Evolutionary conservation across 2,329 filamentous ascomycete genomes (phyloP).

Genomic region (Verticillium albo-atrum): DNA sequence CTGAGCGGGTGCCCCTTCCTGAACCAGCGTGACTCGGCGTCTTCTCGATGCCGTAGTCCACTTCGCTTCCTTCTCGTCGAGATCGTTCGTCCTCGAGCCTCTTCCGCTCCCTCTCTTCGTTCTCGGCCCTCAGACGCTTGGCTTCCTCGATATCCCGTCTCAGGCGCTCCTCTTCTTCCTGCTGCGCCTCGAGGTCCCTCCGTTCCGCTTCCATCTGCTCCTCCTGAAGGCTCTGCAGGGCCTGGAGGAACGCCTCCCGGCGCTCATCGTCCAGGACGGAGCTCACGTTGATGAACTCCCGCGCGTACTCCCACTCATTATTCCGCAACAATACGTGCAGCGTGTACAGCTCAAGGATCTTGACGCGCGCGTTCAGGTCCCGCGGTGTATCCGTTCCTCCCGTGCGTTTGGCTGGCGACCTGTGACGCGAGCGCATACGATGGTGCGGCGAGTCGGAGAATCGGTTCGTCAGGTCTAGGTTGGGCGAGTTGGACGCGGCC

Average conservation of each 20-base stretch:
- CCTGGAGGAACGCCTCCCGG: slow-evolving; percentile 82
- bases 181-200: slow-evolving; percentile 55
- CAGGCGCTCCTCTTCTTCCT: slow-evolving; percentile 52
- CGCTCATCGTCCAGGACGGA: slow-evolving; percentile 89
- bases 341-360: slow-evolving; percentile 92
- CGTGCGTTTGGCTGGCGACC: slow-evolving; percentile 41
- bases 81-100: slow-evolving; percentile 50
- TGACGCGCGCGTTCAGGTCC: slow-evolving; percentile 78
- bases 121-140: slow-evolving; percentile 49
- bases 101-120: slow-evolving; percentile 50
- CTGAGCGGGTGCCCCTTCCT: slow-evolving; percentile 22
- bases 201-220: slow-evolving; percentile 73
- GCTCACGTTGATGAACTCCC: slow-evolving; percentile 82
- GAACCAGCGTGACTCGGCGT: slow-evolving; percentile 33
- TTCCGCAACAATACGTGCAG: slow-evolving; percentile 92
- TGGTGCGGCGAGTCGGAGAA: slow-evolving; percentile 44
- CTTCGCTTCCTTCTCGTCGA: slow-evolving; percentile 50
- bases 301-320: slow-evolving; percentile 92
- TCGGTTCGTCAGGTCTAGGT: slow-evolving; percentile 65
- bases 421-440: slow-evolving; percentile 30
- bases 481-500: slow-evolving; percentile 68
- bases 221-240: slow-evolving; percentile 77
- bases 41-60: slow-evolving; percentile 66
- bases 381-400: slow-evolving; percentile 77
- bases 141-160: slow-evolving; percentile 54